Evolutionary conservation across 345 rosid species (phyloP), one percentile per base, ranked within the genome.

Genomic region (Melaleuca quinquenervia): DNA sequence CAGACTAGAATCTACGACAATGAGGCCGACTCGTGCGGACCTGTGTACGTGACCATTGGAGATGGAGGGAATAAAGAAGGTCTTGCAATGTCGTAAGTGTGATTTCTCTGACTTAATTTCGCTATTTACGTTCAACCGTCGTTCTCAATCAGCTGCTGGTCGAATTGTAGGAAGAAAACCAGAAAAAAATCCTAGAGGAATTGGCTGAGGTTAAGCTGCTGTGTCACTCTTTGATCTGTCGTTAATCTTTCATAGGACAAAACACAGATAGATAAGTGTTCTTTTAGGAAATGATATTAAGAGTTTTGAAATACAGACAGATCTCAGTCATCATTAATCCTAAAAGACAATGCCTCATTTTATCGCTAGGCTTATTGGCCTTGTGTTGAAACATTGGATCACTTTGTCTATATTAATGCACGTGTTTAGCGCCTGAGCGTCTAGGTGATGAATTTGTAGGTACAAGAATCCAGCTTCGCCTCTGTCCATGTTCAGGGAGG

Each of bases 41-140:
- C 99, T 1, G 83, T 94, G 36, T 89, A 96, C 76, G 93, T 96
- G 83, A 97, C 98, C 74, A 90, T 97, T 45, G 99, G 99, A 3
- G 99, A 95, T 26, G 98, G 99, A 84, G 99, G 98, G 54, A 97
- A 97, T 83, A 89, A 94, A 64, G 98, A 96, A 90, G 99, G 99
- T 21, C 96, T 96, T 62, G 98, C 99, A 36, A 82, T 86, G 51
- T 44, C 45, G 99, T 94, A 85, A 88, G 97, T 32, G 52, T 32
- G 21, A 54, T 50, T 10, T 56, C 14, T 18, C 48, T 36, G 80
- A 36, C 11, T 70, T 32, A 52, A 55, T 20, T 32, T 8, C 12
- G 21, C 20, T 6, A n/a, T 41, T n/a, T 0, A 7, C 29, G 48
- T 22, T 82, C 56, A 18, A 51, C 51, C 45, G 26, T 82, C 29